A percentile compares a stretch with the other conserved stretches of the same genome.
Conservation (phyloP, 345 rosid species). For the Abelmoschus esculentus region DNA sequence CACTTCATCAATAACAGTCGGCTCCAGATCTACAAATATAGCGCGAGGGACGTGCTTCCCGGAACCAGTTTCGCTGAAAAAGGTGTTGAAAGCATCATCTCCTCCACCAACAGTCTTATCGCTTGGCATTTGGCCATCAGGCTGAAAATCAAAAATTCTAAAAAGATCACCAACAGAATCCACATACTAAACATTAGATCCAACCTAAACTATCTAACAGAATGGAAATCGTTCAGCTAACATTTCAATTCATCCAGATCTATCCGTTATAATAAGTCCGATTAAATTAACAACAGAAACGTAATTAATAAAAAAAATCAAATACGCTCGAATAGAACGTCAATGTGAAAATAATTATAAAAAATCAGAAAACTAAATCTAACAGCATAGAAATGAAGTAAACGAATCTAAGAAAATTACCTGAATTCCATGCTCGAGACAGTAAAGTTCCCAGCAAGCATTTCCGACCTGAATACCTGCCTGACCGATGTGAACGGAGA, state of each 20-base stretch:
- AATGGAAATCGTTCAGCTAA: not conserved
- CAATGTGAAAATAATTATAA: not conserved
- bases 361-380: too few relatives aligned
- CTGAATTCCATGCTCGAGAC: constrained; percentile 6
- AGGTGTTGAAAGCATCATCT: constrained; percentile 5
- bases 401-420: not conserved
- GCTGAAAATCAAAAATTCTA: not conserved
- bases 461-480: constrained; percentile 6
- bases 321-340: not conserved
- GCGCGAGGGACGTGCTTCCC: constrained; percentile 5
- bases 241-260: not conserved
- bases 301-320: too few relatives aligned
- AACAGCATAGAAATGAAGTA: too few relatives aligned
- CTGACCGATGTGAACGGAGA: constrained; percentile 2
- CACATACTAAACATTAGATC: not conserved
- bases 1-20: constrained; percentile 3
- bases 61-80: constrained; percentile 2
- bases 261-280: not conserved
- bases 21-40: not conserved
- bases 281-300: too few relatives aligned
- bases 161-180: not conserved
- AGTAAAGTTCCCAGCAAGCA: constrained; percentile 6
- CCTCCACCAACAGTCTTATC: constrained; percentile 8
- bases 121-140: constrained; percentile 8
- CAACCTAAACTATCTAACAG: not conserved